These are phyloP conservation scores for Eragrostis nindensis DNA, from an alignment of 176 grass and related monocot genomes.

Conservation along the genomic window DNA sequence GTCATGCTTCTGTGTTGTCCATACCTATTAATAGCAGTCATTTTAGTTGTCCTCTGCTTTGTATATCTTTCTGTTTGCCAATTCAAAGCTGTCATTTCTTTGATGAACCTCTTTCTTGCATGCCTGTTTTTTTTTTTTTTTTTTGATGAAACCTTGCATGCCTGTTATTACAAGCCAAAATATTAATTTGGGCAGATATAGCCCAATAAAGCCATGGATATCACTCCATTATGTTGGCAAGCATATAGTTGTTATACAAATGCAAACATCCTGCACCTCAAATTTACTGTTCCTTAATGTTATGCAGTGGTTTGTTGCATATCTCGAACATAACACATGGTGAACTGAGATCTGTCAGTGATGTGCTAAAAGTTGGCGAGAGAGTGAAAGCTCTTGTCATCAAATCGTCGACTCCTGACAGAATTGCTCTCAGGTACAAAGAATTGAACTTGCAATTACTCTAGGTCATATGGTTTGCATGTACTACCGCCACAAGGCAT, in stretches of 20 bases:
- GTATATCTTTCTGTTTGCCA: constrained; percentile 3
- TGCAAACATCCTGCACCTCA: constrained; percentile 1
- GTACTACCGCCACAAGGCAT: not conserved
- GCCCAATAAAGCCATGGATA: not conserved
- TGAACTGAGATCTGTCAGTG: constrained; percentile 55
- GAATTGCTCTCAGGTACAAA: constrained; percentile 77
- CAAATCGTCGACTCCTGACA: constrained; percentile 65
- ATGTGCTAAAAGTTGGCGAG: constrained; percentile 71
- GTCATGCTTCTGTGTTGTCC: not conserved
- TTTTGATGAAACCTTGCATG: too few species aligned
- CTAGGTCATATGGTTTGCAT: not conserved
- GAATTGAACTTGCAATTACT: constrained; percentile 8
- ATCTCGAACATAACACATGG: constrained; percentile 68
- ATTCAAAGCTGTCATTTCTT: not conserved
- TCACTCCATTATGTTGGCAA: not conserved
- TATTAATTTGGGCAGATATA: not conserved
- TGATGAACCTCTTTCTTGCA: not conserved
- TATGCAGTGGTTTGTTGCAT: constrained; percentile 80
- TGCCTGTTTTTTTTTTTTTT: too few species aligned
- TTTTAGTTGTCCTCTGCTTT: not conserved
- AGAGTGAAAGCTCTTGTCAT: constrained; percentile 77
- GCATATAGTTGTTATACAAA: not conserved
- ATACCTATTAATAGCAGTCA: not conserved
- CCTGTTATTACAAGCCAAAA: not conserved
- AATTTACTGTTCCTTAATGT: not conserved